phyloP scores from a whole-genome alignment of 768 basidiomycete species.

The Leccinum subtestaceum region DNA sequence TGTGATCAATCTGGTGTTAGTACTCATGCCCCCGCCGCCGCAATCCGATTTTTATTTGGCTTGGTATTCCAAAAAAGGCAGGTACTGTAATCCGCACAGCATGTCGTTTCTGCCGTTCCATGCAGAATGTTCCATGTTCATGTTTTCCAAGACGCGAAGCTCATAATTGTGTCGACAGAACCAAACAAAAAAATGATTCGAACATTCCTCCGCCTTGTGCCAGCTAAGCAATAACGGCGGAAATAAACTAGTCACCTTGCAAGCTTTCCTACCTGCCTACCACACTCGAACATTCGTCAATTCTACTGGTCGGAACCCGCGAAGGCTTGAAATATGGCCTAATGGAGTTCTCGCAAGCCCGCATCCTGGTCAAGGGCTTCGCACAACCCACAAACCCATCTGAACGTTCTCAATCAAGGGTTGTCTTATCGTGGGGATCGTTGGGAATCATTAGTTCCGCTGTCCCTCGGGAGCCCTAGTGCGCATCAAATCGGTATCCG shows the following conservation, averaged over 20 bases:
- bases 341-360: not conserved
- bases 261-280: not conserved
- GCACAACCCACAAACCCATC: not conserved
- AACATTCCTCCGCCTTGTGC: conserved; percentile 3
- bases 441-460: not conserved
- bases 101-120: conserved; percentile 14
- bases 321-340: not conserved
- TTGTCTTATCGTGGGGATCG: conserved; percentile 14
- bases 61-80: conserved; percentile 13
- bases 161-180: conserved; percentile 21
- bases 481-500: conserved; percentile 7
- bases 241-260: conserved; percentile 9
- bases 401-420: conserved; percentile 5
- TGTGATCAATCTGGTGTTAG: not conserved
- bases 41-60: not conserved
- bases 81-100: conserved; percentile 20
- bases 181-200: conserved; percentile 17
- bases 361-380: conserved; percentile 10
- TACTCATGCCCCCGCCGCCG: not conserved
- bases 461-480: not conserved
- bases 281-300: conserved; percentile 2
- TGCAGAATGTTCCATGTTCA: conserved; percentile 23
- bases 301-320: not conserved
- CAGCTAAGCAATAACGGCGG: conserved; percentile 3
- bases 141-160: conserved; percentile 1